Evolutionary conservation across 2,329 filamentous ascomycete genomes (phyloP), one percentile per base, ranked within the genome.

Genomic region (Ophiosphaerella narmari): DNA sequence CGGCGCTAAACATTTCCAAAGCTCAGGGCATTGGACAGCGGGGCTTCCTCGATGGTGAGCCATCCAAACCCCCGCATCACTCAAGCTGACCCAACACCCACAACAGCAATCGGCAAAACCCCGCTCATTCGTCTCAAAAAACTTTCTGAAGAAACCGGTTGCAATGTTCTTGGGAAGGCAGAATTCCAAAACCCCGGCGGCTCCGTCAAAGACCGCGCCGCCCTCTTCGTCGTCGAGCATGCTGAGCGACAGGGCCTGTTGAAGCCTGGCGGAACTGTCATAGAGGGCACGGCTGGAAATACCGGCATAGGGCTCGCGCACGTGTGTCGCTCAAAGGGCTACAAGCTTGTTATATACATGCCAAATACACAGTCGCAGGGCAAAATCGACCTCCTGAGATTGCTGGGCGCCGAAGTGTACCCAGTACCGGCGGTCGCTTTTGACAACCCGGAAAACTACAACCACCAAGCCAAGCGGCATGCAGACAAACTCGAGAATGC

Each of bases 151-250:
- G 83, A 95, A 70, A 97, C 94, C 0, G 91, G 92, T 59, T 97
- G 94, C 82, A 89, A 96, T 65, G 81, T 99, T 50, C 86, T 97
- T 35, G 94, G 93, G 68, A 99, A 99, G 76, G 92, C 94, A 65
- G 94, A 99, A 74, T 99, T 99, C 78, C 94, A 96, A 81, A 99
- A 99, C 80, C 94, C 94, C 1, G 94, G 94, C 62, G 94, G 94
- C 52, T 92, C 88, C 46, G 88, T 99, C 73, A 99, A 99, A 78
- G 94, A 99, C 77, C 89, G 94, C 57, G 94, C 94, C 2, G 94
- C 94, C 4, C 84, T 97, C 41, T 99, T 90, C 77, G 90, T 97
- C 5, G 90, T 99, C 63, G 87, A 90, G 68, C 89, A 97, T 78
- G 94, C 94, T 54, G 94, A 99, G 76, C 89, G 94, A 75, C 85